Evolutionary conservation across 2,329 filamentous ascomycete species (phyloP), one percentile per base, ranked within the genome.

Genomic region (Cercospora beticola): DNA sequence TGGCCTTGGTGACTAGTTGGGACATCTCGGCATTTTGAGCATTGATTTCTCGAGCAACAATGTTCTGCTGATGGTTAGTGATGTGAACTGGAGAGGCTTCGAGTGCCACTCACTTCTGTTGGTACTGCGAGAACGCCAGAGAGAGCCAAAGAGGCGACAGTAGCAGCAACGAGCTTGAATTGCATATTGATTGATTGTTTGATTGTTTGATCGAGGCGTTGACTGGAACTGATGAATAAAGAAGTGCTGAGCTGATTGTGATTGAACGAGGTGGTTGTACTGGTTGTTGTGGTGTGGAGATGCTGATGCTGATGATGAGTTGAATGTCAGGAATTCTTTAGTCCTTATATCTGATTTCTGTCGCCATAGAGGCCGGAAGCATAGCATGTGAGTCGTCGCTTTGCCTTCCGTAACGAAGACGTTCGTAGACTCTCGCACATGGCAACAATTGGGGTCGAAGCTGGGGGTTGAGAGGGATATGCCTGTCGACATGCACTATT

Each of bases 161-260:
- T 36, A 57, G 59, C 65, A 40, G 49, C 56, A 31, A 67, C 33
- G 59, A 56, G 59, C 59, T 67, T 67, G 46, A 67, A 58, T n/a
- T 67, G 65, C 65, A 67, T 63, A 1, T 21, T 67, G 49, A 36
- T 30, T 36, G 49, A 46, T 21, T 63, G 33, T 8, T 30, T 36
- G 49, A 43, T 54, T 59, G n/a, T n/a, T 16, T 26, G 49, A 16
- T 65, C 23, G 23, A 26, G 1, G n/a, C 12, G 33, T 2, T 26
- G 30, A 49, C 6, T 33, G 40, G 9, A 23, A 54, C 23, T 18
- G n/a, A 36, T 46, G 31, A 8, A 31, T 49, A 14, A 21, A 40
- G 63, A 23, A 28, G 23, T 56, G 49, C 2, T 46, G 49, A 28
- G 56, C 16, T 52, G 16, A 16, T 31, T 30, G 40, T 33, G 40